phyloP scores from a whole-genome alignment of 73 alveolate species.

The Symbiodinium pilosum region DNA sequence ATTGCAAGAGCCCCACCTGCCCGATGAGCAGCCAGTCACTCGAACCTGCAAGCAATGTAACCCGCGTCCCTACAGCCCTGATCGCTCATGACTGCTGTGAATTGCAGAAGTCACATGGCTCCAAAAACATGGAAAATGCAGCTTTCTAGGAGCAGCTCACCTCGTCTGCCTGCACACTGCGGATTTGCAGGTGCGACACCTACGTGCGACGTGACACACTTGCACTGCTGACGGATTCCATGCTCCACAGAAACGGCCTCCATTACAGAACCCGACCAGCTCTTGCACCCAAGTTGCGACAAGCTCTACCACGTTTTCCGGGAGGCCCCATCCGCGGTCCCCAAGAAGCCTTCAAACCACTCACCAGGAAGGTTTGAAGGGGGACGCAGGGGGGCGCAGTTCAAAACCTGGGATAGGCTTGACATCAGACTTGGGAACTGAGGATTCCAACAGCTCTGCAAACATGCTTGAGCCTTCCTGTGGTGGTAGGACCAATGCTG shows the following conservation, averaged over 20 bases:
- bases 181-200: constrained; percentile 5
- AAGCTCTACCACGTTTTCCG: constrained; percentile 43
- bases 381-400: too few species aligned
- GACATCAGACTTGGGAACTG: too few species aligned
- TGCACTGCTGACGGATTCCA: not conserved
- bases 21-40: constrained; percentile 7
- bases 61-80: not conserved
- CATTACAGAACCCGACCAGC: too few species aligned
- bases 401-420: too few species aligned
- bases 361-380: too few species aligned
- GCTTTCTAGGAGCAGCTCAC: not conserved
- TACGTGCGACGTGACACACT: not conserved
- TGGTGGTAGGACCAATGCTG: not conserved
- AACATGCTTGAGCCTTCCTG: not conserved
- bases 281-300: not conserved
- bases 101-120: too few species aligned
- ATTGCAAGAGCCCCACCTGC: not conserved
- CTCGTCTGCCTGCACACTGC: not conserved
- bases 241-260: too few species aligned
- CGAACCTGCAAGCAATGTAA: not conserved
- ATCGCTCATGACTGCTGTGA: too few species aligned
- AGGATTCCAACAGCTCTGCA: too few species aligned
- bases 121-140: too few species aligned
- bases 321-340: constrained; percentile 77
- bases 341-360: constrained; percentile 35